Evolutionary conservation across 345 rosid genomes (phyloP).

Genomic region (Salix purpurea): DNA sequence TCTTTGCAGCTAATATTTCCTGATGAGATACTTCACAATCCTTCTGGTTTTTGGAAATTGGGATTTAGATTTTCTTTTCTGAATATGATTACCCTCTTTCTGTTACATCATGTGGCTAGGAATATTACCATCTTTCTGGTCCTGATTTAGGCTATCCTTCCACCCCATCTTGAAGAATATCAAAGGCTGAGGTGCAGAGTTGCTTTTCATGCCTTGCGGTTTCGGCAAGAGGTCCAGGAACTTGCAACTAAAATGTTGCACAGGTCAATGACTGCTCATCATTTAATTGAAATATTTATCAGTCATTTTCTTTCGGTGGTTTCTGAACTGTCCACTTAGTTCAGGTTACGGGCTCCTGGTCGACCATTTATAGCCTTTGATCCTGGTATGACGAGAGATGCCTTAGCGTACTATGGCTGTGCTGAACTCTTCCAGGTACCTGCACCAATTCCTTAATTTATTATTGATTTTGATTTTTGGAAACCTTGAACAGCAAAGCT

Average conservation of each 20-base stretch:
- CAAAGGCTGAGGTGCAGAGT: constrained; percentile 95
- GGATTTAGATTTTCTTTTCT: not conserved
- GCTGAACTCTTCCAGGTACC: constrained; percentile 99
- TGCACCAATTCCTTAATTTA: constrained; percentile 14
- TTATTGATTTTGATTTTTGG: constrained; percentile 11
- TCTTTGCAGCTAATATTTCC: not conserved
- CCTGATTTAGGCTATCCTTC: constrained; percentile 68
- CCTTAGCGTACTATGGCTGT: constrained; percentile 91
- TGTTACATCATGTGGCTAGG: not conserved
- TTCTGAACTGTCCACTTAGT: constrained; percentile 8
- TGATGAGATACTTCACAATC: not conserved
- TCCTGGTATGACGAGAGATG: constrained; percentile 96
- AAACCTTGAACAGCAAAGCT: constrained; percentile 12
- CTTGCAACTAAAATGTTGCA: constrained; percentile 71
- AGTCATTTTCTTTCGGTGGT: not conserved
- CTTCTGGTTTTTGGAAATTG: not conserved
- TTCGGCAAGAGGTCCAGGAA: constrained; percentile 85
- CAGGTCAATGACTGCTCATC: constrained; percentile 38
- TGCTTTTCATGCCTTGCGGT: constrained; percentile 75
- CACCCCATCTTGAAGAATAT: constrained; percentile 73
- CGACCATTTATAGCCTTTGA: constrained; percentile 89
- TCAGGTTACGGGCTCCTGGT: constrained; percentile 76
- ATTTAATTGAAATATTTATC: not conserved
- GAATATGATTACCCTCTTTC: not conserved
- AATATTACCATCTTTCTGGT: constrained; percentile 7